phyloP scores from a whole-genome alignment of 495 filamentous ascomycete species.

The Penicillium chermesinum region DNA sequence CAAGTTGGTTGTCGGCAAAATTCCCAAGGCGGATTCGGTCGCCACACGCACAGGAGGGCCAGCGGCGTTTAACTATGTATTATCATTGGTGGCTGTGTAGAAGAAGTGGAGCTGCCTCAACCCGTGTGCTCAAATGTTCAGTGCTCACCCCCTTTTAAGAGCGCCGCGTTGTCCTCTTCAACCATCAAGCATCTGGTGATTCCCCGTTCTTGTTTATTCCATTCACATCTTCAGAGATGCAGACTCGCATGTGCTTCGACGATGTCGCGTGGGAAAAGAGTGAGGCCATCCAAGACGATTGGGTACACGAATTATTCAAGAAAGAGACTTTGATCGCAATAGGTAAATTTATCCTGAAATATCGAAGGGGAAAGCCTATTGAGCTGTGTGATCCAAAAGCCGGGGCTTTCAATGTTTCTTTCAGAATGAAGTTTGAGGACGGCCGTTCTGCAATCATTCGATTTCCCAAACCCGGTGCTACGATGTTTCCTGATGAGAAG shows the following conservation, averaged over 20 bases:
- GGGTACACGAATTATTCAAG: constrained; percentile 12
- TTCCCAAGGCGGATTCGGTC: too few relatives aligned
- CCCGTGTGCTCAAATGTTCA: too few relatives aligned
- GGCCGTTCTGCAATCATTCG: constrained; percentile 7
- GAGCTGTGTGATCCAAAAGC: constrained; percentile 6
- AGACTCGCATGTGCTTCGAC: constrained; percentile 9
- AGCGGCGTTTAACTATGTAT: too few relatives aligned
- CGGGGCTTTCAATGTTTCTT: constrained; percentile 11
- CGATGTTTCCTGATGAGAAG: constrained; percentile 33
- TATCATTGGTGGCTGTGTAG: too few relatives aligned
- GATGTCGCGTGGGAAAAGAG: constrained; percentile 17
- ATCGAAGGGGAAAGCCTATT: constrained; percentile 4
- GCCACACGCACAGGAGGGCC: too few relatives aligned
- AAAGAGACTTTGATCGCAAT: neutral
- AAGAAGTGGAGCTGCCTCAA: too few relatives aligned
- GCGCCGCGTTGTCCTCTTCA: too few relatives aligned
- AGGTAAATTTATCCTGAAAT: constrained; percentile 8
- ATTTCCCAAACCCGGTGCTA: constrained; percentile 7
- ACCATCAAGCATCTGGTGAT: too few relatives aligned
- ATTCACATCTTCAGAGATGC: neutral
- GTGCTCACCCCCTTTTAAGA: too few relatives aligned
- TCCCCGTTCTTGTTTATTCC: too few relatives aligned
- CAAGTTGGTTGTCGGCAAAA: too few relatives aligned
- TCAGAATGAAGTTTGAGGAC: constrained; percentile 8
- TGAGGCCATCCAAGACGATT: constrained; percentile 8